phyloP scores from a whole-genome alignment of 805 yeast genomes.

The Wickerhamiella parazyma region DNA sequence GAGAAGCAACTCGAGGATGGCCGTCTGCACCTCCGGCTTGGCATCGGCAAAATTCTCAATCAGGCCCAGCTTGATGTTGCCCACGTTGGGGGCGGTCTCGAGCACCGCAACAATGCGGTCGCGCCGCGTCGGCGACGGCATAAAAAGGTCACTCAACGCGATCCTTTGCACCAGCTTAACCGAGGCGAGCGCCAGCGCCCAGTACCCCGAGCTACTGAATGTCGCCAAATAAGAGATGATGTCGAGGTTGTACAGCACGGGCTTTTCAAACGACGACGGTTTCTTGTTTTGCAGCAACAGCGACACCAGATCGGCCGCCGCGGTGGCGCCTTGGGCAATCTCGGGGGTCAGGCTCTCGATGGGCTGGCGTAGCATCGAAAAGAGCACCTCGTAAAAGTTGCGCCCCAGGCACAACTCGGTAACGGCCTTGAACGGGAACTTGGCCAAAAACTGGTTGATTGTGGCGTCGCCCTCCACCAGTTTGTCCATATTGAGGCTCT shows the following conservation, averaged over 20 bases:
- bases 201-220: conserved; percentile 48
- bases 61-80: conserved; percentile 57
- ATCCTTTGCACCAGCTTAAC: conserved; percentile 41
- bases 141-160: conserved; percentile 37
- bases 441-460: conserved; percentile 39
- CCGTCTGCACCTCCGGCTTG: background rate
- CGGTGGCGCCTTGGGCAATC: conserved; percentile 14
- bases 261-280: conserved; percentile 40
- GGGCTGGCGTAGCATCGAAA: conserved; percentile 34
- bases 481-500: conserved; percentile 35
- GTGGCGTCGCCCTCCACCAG: conserved; percentile 31
- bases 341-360: background rate
- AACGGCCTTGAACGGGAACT: conserved; percentile 57
- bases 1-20: background rate
- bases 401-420: conserved; percentile 51
- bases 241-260: conserved; percentile 56
- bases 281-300: conserved; percentile 18
- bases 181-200: conserved; percentile 38
- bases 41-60: conserved; percentile 36
- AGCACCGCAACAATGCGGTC: conserved; percentile 57
- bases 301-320: conserved; percentile 35
- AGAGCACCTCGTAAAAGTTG: conserved; percentile 40
- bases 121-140: conserved; percentile 27
- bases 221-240: conserved; percentile 61
- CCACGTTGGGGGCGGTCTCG: conserved; percentile 66